Base-by-base conservation (phyloP, 2,329 filamentous ascomycete species). In the Scortechinia acanthostroma region DNA sequence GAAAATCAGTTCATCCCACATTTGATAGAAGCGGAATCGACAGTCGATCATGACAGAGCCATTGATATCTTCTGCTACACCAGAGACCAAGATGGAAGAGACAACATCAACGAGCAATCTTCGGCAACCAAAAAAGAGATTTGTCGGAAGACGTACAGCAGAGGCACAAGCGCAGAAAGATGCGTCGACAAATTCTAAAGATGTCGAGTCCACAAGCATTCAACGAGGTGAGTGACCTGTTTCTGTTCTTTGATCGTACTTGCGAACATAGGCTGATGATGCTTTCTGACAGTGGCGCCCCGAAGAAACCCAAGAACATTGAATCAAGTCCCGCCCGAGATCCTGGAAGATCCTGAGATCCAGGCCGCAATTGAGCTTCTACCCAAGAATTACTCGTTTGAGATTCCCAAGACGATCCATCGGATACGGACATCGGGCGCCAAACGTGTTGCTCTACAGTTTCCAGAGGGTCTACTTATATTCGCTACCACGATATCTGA, bases 401-500 rank as follows among this genome's bases (percentile, higher is more conserved):
- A 98, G 69, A 90, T 98, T 46, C 93, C 89, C 60, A 98, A 98
- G 69, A 98, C 93, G 5, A 94, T 98, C 56, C 90, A 97, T 65
- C 83, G 91, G 42, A 91, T 98, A 62, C 85, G 88, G 40, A 85
- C 83, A 1, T 80, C 85, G 5, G 81, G 77, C 5, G 83, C 91
- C 2, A 91, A 83, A 59, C 86, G 83, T 52, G 83, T 98, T 2
- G 94, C 91, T 0, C 73, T 98, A n/a, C 93, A 98, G 64, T 93
- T 98, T 73, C 93, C 93, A 3, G 94, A 98, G 64, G 93, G 93
- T 1, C 76, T 98, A 2, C 77, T 98, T 21, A 73, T 98, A 46
- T 98, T 98, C 61, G 93, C 93, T 19, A 97, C 93, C 21, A 98
- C 93, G 25, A 91, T 98, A 53, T 95, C 93, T 3, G 93, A 98